These are phyloP conservation scores for Boletus rubescentipes DNA, from an alignment of 768 basidiomycete genomes.

Conservation along the genomic window DNA sequence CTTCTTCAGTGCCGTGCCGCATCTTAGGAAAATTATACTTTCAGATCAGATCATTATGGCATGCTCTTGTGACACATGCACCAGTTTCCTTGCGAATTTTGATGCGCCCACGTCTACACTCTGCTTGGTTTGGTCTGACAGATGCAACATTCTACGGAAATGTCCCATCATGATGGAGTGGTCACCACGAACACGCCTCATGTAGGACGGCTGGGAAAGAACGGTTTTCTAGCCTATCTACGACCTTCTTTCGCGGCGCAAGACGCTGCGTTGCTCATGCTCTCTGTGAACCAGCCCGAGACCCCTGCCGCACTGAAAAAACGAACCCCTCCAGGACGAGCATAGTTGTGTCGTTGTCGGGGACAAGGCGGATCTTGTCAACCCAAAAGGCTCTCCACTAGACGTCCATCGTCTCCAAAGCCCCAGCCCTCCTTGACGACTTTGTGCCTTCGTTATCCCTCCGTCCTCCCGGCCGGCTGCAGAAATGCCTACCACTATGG, in stretches of 20 bases:
- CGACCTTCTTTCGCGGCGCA: slow-evolving; percentile 82
- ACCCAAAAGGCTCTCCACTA: slow-evolving; percentile 9
- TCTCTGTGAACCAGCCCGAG: slow-evolving; percentile 68
- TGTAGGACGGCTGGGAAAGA: slow-evolving; percentile 87
- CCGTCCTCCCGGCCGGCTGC: slow-evolving; percentile 9
- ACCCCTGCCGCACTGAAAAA: slow-evolving; percentile 57
- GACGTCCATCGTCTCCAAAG: slow-evolving; percentile 32
- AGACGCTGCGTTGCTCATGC: slow-evolving; percentile 81
- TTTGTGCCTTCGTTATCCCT: slow-evolving; percentile 46
- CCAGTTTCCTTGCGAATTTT: too few species aligned
- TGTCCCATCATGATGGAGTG: too few species aligned
- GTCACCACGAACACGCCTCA: too few species aligned
- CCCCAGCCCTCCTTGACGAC: slow-evolving; percentile 58
- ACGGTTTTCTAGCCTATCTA: slow-evolving; percentile 78
- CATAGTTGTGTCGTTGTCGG: slow-evolving; percentile 75
- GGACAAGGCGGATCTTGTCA: slow-evolving; percentile 69
- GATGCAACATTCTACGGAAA: too few species aligned
- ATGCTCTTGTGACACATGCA: too few species aligned
- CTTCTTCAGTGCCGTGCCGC: too few species aligned
- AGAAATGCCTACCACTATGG: slow-evolving; percentile 14
- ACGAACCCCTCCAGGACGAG: slow-evolving; percentile 71
- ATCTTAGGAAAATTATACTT: too few species aligned
- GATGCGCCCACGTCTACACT: too few species aligned
- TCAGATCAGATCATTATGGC: too few species aligned
- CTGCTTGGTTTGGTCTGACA: too few species aligned